A percentile compares a stretch with the other conserved stretches of the same genome.
Conservation (phyloP, 2,329 filamentous ascomycete species). For the Fusarium sp. region DNA sequence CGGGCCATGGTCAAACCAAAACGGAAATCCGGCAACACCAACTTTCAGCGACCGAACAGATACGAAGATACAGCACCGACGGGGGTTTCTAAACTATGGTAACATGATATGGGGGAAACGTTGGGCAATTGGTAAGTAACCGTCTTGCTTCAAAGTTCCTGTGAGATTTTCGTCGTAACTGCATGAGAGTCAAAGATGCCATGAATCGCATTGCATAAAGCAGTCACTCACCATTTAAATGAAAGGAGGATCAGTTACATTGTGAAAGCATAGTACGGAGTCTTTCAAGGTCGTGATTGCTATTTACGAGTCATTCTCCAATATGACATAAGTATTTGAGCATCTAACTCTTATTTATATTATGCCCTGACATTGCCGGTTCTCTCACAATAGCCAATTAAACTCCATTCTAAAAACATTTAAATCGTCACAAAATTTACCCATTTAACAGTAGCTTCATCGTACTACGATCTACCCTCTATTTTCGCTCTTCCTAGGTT, state of each 20-base stretch:
- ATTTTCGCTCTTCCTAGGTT: no score
- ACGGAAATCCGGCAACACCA: fast-evolving
- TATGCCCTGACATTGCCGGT: fast-evolving
- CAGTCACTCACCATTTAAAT: fast-evolving
- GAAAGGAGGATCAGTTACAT: fast-evolving
- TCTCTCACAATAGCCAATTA: fast-evolving
- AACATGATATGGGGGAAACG: fast-evolving
- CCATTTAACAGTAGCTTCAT: fast-evolving
- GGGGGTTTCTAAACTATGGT: not conserved
- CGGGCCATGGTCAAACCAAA: fast-evolving
- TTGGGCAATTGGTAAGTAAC: not conserved
- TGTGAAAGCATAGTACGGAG: fast-evolving
- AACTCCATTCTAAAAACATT: not conserved
- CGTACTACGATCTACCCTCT: fast-evolving
- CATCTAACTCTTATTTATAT: fast-evolving
- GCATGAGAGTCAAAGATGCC: fast-evolving
- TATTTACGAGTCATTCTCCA: fast-evolving
- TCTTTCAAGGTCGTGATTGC: fast-evolving
- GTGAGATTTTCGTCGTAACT: fast-evolving
- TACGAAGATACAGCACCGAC: fast-evolving
- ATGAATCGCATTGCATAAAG: not conserved
- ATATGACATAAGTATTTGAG: fast-evolving
- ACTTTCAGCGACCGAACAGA: not conserved
- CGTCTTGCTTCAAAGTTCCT: fast-evolving
- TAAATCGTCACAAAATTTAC: fast-evolving